Evolutionary conservation across 192 early-diverging fungal species (phyloP).

Genomic region (Coemansia sp.): DNA sequence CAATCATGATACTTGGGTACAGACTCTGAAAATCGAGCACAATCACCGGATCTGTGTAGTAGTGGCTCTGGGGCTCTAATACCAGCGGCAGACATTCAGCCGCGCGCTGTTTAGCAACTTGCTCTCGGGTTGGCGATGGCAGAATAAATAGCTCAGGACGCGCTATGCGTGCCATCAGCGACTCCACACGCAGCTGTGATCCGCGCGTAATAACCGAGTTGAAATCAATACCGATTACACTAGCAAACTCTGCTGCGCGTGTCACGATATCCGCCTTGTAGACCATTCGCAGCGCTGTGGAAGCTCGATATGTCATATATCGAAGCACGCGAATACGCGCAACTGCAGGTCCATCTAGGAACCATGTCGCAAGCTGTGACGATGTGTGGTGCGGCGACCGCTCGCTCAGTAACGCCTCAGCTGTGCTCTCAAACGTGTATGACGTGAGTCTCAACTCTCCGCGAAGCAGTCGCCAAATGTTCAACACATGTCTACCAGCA

Average conservation of each 20-base stretch:
- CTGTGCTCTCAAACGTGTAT: conserved; percentile 78
- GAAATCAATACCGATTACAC: conserved; percentile 91
- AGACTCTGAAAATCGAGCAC: conserved; percentile 93
- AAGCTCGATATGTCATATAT: conserved; percentile 70
- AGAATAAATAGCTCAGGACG: conserved; percentile 80
- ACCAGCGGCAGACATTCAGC: conserved; percentile 85
- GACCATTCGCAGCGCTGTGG: conserved; percentile 67
- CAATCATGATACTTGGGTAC: conserved; percentile 95
- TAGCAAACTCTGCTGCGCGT: conserved; percentile 78
- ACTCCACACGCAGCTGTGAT: conserved; percentile 91
- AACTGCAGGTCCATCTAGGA: conserved; percentile 42
- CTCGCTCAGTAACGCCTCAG: conserved; percentile 66
- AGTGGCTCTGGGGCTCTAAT: conserved; percentile 80
- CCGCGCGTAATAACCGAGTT: conserved; percentile 82
- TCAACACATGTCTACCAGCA: conserved; percentile 78
- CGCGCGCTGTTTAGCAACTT: conserved; percentile 74
- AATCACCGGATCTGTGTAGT: conserved; percentile 81
- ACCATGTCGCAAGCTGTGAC: conserved; percentile 69
- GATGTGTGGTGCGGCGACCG: conserved; percentile 68
- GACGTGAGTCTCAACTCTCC: conserved; percentile 71
- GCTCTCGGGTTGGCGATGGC: conserved; percentile 69
- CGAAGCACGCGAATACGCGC: conserved; percentile 61
- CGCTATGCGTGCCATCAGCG: conserved; percentile 65
- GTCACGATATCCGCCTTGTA: conserved; percentile 67
- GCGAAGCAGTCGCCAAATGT: conserved; percentile 87